Base-by-base conservation (phyloP, 164 flowering plant species). In the Hamamelis virginiana region DNA sequence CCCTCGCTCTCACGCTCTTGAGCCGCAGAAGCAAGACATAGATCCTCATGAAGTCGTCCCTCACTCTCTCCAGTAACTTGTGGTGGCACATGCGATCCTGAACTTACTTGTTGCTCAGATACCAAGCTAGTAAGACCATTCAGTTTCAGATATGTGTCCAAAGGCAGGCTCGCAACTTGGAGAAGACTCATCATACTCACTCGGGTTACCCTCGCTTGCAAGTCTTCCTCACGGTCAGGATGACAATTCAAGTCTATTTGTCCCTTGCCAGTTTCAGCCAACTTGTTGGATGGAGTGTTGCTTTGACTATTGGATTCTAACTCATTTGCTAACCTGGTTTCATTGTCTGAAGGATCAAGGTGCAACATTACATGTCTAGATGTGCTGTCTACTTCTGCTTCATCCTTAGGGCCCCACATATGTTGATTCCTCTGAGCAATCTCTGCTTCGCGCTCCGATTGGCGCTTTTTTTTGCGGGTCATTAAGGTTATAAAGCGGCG, bases 111-210 rank as follows among this genome's bases (percentile, higher is more conserved):
- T 23, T 82, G 85, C 68, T 86, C 90, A 61, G 81, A 59, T 22
- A 71, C 68, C 81, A 92, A 86, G 78, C 94, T 89, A 4, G 85
- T 64, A 43, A 91, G 84, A 62, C 91, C 95, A 69, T 86, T 88
- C 74, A 88, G 90, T 77, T 86, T 91, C 71, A 93, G 64, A 71
- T 93, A 91, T 2, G 79, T 78, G 56, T 93, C 95, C 72, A 93
- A 59, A 11, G 97, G 95, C 55, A 73, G 85, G 76, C 71, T 86
- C 4, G 98, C 97, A 65, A 78, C 90, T 69, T 85, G 85, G 47
- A 91, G 85, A 64, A 91, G 90, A 66, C 80, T 80, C 84, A 80
- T 82, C 94, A 89, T 89, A 76, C 96, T 91, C 64, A 81, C 68
- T 1, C 77, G 82, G 43, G 62, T 65, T 22, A 76, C 33, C 23